Evolutionary conservation across 805 yeast species (phyloP), one percentile per base, ranked within the genome.

Genomic region (Candida ortonii): DNA sequence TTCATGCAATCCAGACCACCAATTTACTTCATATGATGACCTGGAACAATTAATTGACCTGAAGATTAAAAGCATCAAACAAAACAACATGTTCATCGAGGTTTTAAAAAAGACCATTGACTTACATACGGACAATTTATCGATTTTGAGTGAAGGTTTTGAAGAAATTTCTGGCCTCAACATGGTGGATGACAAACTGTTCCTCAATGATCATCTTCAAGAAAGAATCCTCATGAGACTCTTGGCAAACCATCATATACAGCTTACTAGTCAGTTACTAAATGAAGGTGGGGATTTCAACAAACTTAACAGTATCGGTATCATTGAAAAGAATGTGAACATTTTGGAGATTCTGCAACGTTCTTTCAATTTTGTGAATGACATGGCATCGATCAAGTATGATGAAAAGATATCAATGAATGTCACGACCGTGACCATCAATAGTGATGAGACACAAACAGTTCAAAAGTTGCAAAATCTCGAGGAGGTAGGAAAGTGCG

Each of bases 141-240:
- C 94, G 3, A 71, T 76, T 3, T 62, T 90, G 35, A 85, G 96
- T 11, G 77, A 78, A 40, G 98, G 97, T 0, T 82, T 90, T 50
- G 67, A 65, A 6, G 65, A 73, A 17, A 74, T 84, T 25, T 76
- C 80, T 34, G 50, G 55, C 3, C 22, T 50, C 33, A 40, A 42
- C 11, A 22, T 51, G 14, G 54, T 48, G 8, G 48, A 52, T 22
- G 64, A 56, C 23, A 53, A 50, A 39, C 19, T 11, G 3, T 84
- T 89, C 46, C 64, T 90, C 44, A 85, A 86, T 52, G 62, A 68
- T 8, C 97, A 90, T 62, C 67, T 90, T 48, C 68, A 73, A 36
- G 96, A 89, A 46, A 70, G 97, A 42, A 89, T 90, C 25, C 73
- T 89, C 45, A 85, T 93, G 79, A 77, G 96, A 38, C 65, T 89